phyloP scores from a whole-genome alignment of 1,284 basidiomycete species.

The Cryptococcus sp. region DNA sequence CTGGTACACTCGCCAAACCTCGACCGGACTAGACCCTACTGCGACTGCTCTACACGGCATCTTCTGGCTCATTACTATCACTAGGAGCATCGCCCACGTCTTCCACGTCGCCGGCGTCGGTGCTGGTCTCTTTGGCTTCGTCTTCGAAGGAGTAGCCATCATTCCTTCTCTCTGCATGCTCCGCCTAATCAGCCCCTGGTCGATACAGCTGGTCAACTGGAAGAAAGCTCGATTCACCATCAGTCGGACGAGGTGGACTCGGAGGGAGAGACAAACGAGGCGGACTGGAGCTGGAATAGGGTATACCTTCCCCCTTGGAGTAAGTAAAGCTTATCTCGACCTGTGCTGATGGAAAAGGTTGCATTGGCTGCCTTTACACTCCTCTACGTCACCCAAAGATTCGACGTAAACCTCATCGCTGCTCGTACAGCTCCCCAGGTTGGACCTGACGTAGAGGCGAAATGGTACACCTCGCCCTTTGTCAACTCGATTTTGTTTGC shows the following conservation, averaged over 20 bases:
- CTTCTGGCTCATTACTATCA: background rate
- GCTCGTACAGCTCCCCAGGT: no score
- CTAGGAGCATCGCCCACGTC: background rate
- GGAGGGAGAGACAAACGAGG: slow-evolving; percentile 11
- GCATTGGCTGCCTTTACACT: no score
- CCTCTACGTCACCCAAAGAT: background rate
- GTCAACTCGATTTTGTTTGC: no score
- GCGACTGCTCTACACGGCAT: background rate
- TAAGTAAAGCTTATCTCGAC: no score
- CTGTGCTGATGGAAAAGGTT: no score
- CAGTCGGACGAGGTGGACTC: slow-evolving; percentile 5
- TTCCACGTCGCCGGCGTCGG: background rate
- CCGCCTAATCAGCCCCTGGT: slow-evolving; percentile 7
- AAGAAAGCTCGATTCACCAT: slow-evolving; percentile 1
- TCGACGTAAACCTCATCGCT: background rate
- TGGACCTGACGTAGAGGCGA: no score
- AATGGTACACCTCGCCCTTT: no score
- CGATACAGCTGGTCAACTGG: slow-evolving; percentile 7
- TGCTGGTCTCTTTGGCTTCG: background rate
- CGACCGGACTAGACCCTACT: slow-evolving; percentile 8
- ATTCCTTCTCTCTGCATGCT: slow-evolving; percentile 8
- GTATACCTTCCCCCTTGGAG: background rate
- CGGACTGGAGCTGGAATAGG: slow-evolving; percentile 1
- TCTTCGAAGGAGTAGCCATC: slow-evolving; percentile 6
- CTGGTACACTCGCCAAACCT: slow-evolving; percentile 20